Evolutionary conservation across 2,329 filamentous ascomycete species (phyloP), one percentile per base, ranked within the genome.

Genomic region (Elsinoe australis): DNA sequence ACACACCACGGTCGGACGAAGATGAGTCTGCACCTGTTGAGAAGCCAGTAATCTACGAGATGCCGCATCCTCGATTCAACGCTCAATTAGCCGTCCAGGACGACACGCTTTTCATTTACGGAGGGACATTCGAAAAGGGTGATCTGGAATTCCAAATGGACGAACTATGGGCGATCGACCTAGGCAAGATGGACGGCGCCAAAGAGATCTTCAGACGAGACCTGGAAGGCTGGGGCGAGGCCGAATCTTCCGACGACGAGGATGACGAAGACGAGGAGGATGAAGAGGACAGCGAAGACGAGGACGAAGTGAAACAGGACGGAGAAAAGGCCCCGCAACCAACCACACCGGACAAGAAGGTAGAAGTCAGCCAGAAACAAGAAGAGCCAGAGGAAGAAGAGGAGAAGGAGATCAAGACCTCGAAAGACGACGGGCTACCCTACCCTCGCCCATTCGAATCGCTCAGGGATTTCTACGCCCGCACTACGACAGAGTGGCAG

Each of bases 131-230:
- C 59, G 92, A 98, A 62, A 92, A 94, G 62, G 90, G 87, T 14
- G 92, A 98, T 59, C 78, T 87, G 17, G 92, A 98, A 65, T 95
- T 85, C 59, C 96, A 89, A 0, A 95, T 96, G 65, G 89, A 95
- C 57, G 92, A 98, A 59, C 73, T 98, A 66, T 94, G 94, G 67
- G 83, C 87, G 2, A 81, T 96, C 51, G 88, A 98, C 59, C 73
- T 98, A n/a, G 89, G 84, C 51, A 95, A 95, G 66, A 74, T 98
- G 52, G 88, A 96, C 57, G 92, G 92, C 3, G 90, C 92, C 55
- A 90, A 88, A 63, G 85, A 95, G 66, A 78, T 96, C 39, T 96
- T 90, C 70, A 85, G 75, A 63, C 76, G 87, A 47, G 85, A 94
- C 56, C 81, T 89, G 56, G 79, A 87, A 60, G 88, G 94, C 63